A percentile compares a stretch with the other conserved stretches of the same genome.
Conservation (phyloP, 2,329 filamentous ascomycete species). For the Venturia effusa region DNA sequence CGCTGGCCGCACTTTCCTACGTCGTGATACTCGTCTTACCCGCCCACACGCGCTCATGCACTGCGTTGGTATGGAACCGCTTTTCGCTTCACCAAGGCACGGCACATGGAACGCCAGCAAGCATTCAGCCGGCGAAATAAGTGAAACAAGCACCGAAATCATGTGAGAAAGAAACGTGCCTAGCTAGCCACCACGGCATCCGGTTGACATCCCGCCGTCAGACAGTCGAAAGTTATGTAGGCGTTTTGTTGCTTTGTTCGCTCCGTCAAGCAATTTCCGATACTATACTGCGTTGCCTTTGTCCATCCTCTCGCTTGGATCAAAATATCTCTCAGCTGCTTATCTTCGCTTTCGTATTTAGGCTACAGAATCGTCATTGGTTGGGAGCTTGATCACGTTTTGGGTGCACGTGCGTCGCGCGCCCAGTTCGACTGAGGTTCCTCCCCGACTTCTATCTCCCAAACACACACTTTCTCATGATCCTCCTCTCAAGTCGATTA, state of each 20-base stretch:
- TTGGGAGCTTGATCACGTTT: neutral
- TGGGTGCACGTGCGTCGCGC: neutral
- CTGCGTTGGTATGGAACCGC: neutral
- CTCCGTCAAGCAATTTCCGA: neutral
- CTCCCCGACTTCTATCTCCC: neutral
- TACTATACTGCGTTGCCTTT: neutral
- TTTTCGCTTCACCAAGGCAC: neutral
- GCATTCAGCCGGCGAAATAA: neutral
- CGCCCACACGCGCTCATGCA: neutral
- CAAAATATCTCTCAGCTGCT: neutral
- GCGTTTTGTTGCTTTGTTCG: neutral
- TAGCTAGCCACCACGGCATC: neutral
- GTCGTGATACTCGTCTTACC: neutral
- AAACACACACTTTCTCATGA: conserved; percentile 1
- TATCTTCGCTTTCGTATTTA: conserved; percentile 1
- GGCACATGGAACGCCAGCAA: neutral
- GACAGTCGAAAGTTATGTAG: neutral
- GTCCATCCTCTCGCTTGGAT: neutral
- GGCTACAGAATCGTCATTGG: neutral
- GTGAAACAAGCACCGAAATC: conserved; percentile 6
- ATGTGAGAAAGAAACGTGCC: neutral
- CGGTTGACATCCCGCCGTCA: neutral
- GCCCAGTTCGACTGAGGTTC: neutral
- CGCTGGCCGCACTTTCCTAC: neutral
- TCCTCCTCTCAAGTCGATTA: conserved; percentile 1